Percentiles rank a stretch among this genome's conserved stretches.
Evolutionary conservation across 1,139 yeast species (phyloP).

Genomic region (Candida buenavistaensis): DNA sequence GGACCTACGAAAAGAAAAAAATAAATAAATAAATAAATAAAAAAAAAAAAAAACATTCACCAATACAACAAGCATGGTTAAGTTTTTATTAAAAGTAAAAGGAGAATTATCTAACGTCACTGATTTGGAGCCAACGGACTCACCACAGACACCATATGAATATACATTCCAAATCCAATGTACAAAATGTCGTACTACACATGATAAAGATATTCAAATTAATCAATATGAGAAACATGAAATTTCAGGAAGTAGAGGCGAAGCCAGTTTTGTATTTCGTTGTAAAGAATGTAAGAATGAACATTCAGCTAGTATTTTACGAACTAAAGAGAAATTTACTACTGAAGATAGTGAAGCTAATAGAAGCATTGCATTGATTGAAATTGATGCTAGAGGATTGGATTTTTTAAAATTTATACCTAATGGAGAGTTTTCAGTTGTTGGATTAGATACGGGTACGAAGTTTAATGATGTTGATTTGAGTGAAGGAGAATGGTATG

Average conservation of each 20-base stretch:
- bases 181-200: slow-evolving; percentile 75
- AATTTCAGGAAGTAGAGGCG: slow-evolving; percentile 73
- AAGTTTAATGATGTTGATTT: slow-evolving; percentile 66
- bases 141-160: slow-evolving; percentile 62
- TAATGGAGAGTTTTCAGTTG: slow-evolving; percentile 64
- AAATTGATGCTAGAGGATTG: slow-evolving; percentile 84
- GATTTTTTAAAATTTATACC: slow-evolving; percentile 72
- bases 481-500: slow-evolving; percentile 88
- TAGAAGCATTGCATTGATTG: slow-evolving; percentile 49
- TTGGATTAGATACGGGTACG: slow-evolving; percentile 52
- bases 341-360: slow-evolving; percentile 23
- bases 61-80: slow-evolving; percentile 28
- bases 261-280: slow-evolving; percentile 78
- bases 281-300: slow-evolving; percentile 65
- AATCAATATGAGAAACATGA: slow-evolving; percentile 64
- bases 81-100: slow-evolving; percentile 47
- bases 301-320: slow-evolving; percentile 36
- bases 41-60: not conserved
- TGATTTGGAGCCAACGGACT: slow-evolving; percentile 63
- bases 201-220: slow-evolving; percentile 71
- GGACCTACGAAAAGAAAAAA: not conserved
- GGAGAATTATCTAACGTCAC: slow-evolving; percentile 69
- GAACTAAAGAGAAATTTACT: slow-evolving; percentile 32
- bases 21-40: not conserved
- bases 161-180: slow-evolving; percentile 75